These are phyloP conservation scores for Amanita jacksonii DNA, from an alignment of 768 basidiomycete genomes.

Conservation along the genomic window DNA sequence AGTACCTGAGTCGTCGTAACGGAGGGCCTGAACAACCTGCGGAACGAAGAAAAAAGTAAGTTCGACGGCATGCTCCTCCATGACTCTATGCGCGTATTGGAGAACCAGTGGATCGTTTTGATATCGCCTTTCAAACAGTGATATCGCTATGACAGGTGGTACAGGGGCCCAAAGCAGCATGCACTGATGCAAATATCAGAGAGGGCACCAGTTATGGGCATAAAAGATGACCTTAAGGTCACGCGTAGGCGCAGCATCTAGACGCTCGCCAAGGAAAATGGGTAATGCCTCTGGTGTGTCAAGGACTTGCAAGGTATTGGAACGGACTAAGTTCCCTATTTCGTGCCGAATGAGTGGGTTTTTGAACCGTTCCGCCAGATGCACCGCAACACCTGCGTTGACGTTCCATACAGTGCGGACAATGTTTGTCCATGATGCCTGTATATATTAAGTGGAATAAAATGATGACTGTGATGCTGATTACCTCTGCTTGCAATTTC, in stretches of 20 bases:
- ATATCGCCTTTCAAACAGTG: constrained; percentile 80
- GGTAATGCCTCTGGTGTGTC: constrained; percentile 74
- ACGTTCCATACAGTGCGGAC: constrained; percentile 74
- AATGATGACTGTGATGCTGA: background rate
- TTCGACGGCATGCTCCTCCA: constrained; percentile 91
- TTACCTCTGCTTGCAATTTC: constrained; percentile 53
- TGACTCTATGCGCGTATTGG: constrained; percentile 93
- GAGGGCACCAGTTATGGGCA: background rate
- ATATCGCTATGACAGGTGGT: constrained; percentile 71
- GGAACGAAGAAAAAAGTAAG: constrained; percentile 99
- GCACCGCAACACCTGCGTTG: constrained; percentile 73
- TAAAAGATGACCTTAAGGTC: constrained; percentile 58
- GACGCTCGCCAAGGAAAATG: constrained; percentile 66
- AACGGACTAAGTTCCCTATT: constrained; percentile 64
- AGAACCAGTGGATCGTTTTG: constrained; percentile 76
- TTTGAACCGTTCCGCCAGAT: constrained; percentile 87
- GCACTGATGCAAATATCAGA: constrained; percentile 37
- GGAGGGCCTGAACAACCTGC: constrained; percentile 93
- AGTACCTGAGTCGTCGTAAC: constrained; percentile 79
- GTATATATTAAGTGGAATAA: background rate
- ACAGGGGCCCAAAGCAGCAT: constrained; percentile 85
- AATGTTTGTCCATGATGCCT: constrained; percentile 60
- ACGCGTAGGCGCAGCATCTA: constrained; percentile 45
- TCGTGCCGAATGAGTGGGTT: constrained; percentile 54
- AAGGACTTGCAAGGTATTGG: constrained; percentile 58